phyloP scores from a whole-genome alignment of 805 yeast genomes.

The Spathaspora arborariae region DNA sequence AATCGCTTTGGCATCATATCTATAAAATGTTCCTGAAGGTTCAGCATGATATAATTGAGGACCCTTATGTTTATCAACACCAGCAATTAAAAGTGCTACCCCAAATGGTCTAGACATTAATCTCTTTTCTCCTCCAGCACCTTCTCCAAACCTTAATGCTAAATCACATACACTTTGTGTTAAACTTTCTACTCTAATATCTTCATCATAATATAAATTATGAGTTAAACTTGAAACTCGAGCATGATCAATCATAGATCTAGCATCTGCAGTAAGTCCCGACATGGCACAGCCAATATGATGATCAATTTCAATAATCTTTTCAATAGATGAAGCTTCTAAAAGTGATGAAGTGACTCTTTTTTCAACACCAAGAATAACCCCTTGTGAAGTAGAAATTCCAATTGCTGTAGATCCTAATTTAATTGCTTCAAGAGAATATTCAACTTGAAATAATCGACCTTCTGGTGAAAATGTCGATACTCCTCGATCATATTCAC shows the following conservation, averaged over 20 bases:
- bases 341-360: conserved; percentile 89
- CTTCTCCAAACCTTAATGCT: conserved; percentile 95
- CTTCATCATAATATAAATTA: conserved; percentile 85
- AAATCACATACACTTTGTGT: conserved; percentile 97
- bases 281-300: conserved; percentile 99
- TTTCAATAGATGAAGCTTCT: conserved; percentile 92
- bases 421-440: conserved; percentile 95
- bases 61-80: conserved; percentile 87
- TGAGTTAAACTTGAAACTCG: conserved; percentile 87
- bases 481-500: conserved; percentile 98
- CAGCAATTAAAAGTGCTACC: conserved; percentile 94
- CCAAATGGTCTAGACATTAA: conserved; percentile 98
- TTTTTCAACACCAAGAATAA: conserved; percentile 93
- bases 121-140: conserved; percentile 92
- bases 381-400: conserved; percentile 92
- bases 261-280: conserved; percentile 97
- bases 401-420: conserved; percentile 98
- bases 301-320: conserved; percentile 88
- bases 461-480: conserved; percentile 99
- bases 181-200: conserved; percentile 85
- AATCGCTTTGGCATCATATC: conserved; percentile 97
- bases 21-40: conserved; percentile 96
- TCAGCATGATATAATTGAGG: conserved; percentile 98
- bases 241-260: conserved; percentile 98
- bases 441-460: conserved; percentile 95